These are phyloP conservation scores for Xylariaceae sp. DNA, from an alignment of 2,329 filamentous ascomycete genomes.

Conservation along the genomic window DNA sequence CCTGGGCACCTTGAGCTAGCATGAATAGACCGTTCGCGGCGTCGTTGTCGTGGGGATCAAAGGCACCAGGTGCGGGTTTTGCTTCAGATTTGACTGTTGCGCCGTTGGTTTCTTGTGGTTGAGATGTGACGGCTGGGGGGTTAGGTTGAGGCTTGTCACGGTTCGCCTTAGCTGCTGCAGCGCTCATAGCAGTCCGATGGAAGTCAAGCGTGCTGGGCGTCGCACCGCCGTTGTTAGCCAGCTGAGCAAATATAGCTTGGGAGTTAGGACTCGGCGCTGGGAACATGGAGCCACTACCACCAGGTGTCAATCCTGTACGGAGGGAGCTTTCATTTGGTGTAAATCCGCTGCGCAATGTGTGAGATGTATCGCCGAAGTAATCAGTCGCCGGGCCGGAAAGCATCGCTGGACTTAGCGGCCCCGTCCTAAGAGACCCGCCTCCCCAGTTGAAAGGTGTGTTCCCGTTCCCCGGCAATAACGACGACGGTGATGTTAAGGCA, in stretches of 20 bases:
- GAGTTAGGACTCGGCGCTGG: slow-evolving; percentile 88
- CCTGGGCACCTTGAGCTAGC: slow-evolving; percentile 73
- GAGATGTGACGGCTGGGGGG: slow-evolving; percentile 51
- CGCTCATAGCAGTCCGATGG: slow-evolving; percentile 87
- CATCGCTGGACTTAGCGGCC: slow-evolving; percentile 96
- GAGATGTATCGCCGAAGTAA: slow-evolving; percentile 80
- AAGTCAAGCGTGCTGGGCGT: slow-evolving; percentile 94
- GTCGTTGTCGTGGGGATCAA: slow-evolving; percentile 90
- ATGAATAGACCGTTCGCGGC: slow-evolving; percentile 94
- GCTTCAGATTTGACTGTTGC: slow-evolving; percentile 52
- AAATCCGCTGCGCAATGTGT: slow-evolving; percentile 80
- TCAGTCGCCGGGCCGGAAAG: slow-evolving; percentile 84
- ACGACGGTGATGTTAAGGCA: slow-evolving; percentile 86
- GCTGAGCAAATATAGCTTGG: slow-evolving; percentile 78
- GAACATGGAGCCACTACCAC: slow-evolving; percentile 97
- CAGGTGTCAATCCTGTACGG: slow-evolving; percentile 88
- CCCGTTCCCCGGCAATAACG: slow-evolving; percentile 75
- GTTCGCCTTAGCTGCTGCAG: slow-evolving; percentile 67
- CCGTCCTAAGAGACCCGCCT: slow-evolving; percentile 83
- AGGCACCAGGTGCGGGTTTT: slow-evolving; percentile 66
- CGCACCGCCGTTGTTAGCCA: slow-evolving; percentile 75
- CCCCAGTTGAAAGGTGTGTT: slow-evolving; percentile 80
- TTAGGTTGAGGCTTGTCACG: slow-evolving; percentile 48
- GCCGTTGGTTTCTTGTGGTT: slow-evolving; percentile 60
- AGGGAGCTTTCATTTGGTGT: slow-evolving; percentile 97